Conservation (phyloP, 805 yeast genomes). For the Candida succiphila region DNA sequence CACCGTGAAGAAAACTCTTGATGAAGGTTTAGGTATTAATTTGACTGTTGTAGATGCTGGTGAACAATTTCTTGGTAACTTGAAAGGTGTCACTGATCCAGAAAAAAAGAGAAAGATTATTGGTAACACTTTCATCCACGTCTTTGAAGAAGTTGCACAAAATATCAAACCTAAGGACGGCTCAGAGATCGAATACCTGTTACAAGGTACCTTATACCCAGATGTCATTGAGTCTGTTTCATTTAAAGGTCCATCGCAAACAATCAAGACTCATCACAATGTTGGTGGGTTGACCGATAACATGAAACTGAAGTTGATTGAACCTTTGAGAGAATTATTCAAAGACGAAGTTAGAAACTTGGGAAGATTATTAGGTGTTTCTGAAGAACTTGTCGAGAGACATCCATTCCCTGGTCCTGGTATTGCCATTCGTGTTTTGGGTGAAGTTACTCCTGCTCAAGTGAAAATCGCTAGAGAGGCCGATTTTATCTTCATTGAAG, state of each 20-base stretch:
- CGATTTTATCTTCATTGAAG: conserved; percentile 91
- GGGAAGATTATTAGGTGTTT: conserved; percentile 91
- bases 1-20: conserved; percentile 78
- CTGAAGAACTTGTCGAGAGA: conserved; percentile 97
- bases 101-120: conserved; percentile 98
- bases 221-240: conserved; percentile 98
- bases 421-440: conserved; percentile 94
- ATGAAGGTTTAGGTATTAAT: conserved; percentile 90
- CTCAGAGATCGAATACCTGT: conserved; percentile 80
- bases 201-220: conserved; percentile 97
- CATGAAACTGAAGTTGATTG: conserved; percentile 97
- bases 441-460: conserved; percentile 91
- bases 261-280: conserved; percentile 98
- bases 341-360: conserved; percentile 97
- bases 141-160: conserved; percentile 93
- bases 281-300: conserved; percentile 97
- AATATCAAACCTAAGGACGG: conserved; percentile 84
- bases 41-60: conserved; percentile 91
- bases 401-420: conserved; percentile 99
- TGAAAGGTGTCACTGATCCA: conserved; percentile 94
- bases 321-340: conserved; percentile 96
- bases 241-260: conserved; percentile 99
- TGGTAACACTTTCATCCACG: conserved; percentile 95
- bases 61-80: conserved; percentile 75
- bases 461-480: conserved; percentile 97